These are phyloP conservation scores for Stephania cephalantha DNA, from an alignment of 164 flowering plant genomes.

Conservation along the genomic window DNA sequence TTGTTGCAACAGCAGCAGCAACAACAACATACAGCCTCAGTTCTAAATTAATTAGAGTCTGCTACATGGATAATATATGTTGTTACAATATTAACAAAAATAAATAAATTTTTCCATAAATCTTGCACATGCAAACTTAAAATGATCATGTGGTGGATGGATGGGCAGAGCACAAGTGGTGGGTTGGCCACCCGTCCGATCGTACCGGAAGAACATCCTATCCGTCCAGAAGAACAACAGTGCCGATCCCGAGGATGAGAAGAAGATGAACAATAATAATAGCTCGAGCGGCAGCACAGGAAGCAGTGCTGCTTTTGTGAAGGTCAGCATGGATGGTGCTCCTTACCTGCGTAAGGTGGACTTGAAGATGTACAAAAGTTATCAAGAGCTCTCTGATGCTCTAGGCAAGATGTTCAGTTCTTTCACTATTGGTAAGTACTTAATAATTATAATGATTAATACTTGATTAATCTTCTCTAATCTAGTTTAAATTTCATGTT, in stretches of 20 bases:
- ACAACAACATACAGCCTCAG: no score
- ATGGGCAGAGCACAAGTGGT: slow-evolving; percentile 57
- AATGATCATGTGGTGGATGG: not conserved
- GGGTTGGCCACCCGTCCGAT: slow-evolving; percentile 72
- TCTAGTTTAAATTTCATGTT: not conserved
- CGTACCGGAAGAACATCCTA: slow-evolving; percentile 51
- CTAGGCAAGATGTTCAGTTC: slow-evolving; percentile 77
- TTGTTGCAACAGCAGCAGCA: no score
- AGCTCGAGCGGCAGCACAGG: slow-evolving; percentile 5
- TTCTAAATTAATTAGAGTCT: no score
- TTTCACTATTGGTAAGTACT: slow-evolving; percentile 52
- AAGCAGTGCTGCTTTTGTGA: slow-evolving; percentile 36
- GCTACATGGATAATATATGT: no score
- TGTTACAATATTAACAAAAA: no score
- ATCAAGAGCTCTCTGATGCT: slow-evolving; percentile 69
- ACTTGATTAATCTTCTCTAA: not conserved
- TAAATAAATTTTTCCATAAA: no score
- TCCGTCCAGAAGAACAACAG: slow-evolving; percentile 30
- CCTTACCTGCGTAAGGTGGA: slow-evolving; percentile 70
- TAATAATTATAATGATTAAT: not conserved
- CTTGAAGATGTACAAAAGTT: slow-evolving; percentile 55
- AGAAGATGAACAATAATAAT: not conserved
- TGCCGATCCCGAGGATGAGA: slow-evolving; percentile 15
- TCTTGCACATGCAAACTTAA: no score
- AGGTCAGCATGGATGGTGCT: slow-evolving; percentile 72